Evolutionary conservation across 257 asterid genomes (phyloP), one percentile per base, ranked within the genome.

Genomic region (Gardenia jasminoides): DNA sequence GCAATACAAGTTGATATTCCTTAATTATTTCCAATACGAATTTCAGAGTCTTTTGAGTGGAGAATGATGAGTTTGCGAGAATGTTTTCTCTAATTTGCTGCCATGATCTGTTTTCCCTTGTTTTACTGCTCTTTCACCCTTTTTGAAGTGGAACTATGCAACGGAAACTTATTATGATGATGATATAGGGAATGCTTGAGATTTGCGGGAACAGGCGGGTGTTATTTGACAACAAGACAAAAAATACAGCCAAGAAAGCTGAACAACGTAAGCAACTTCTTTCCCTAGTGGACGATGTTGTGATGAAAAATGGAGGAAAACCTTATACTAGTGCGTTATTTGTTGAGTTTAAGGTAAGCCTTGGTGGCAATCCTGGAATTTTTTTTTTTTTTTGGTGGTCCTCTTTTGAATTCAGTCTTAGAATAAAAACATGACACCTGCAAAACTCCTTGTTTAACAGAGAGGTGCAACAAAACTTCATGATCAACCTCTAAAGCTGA

Each of bases 151-250:
- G 48, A 44, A 44, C 48, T 44, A 10, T 44, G 7, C 9, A 11
- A 39, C 72, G 30, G 17, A 28, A 50, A 20, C 65, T 67, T 10
- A 16, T 68, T 67, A 31, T 50, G 44, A 24, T 80, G 36, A 59
- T 77, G 81, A 47, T 79, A 33, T 73, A 94, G 97, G 85, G 80
- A 80, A 85, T 79, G 31, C 91, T 92, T 15, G 20, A 30, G 24
- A 76, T 86, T 90, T 94, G 97, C 79, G 94, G 93, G 72, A 84
- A 91, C 74, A 89, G 98, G 73, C 19, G 56, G 66, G 90, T 94
- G 46, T 86, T 91, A 31, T 91, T 91, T 79, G 91, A 94, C 81
- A 94, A 92, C 83, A 84, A 73, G 85, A 86, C 96, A 5, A 85
- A 80, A 78, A 90, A 94, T 73, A 74, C 69, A 56, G 16, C 0